These are phyloP conservation scores for Chytridium lagenaria DNA, from an alignment of 371 early-diverging fungal genomes.

Conservation along the genomic window DNA sequence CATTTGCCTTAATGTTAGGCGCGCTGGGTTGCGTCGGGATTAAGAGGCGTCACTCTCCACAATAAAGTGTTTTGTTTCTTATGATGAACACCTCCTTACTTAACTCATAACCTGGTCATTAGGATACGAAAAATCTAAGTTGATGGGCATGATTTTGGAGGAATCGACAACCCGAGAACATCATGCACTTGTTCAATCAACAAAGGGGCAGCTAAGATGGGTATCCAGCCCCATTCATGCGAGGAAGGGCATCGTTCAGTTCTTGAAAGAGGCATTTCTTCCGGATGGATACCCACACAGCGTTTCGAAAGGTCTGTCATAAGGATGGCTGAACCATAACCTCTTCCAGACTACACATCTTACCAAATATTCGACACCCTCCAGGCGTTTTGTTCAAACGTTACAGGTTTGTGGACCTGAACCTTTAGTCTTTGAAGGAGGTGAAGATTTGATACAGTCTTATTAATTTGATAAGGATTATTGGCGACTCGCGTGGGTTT, in stretches of 20 bases:
- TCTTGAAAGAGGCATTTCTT: slow-evolving; percentile 41
- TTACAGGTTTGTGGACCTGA: slow-evolving; percentile 17
- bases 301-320: slow-evolving; percentile 27
- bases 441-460: no score
- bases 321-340: neutral
- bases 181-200: neutral
- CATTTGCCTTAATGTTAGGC: slow-evolving; percentile 6
- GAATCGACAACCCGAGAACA: neutral
- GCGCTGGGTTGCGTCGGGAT: neutral
- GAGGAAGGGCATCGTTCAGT: slow-evolving; percentile 9
- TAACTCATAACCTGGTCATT: no score
- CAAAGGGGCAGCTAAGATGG: neutral
- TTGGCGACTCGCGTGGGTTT: neutral
- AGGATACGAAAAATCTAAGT: no score
- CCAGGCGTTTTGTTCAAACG: slow-evolving; percentile 38
- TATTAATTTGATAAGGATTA: neutral
- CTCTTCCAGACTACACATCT: slow-evolving; percentile 36
- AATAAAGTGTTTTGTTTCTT: no score
- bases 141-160: neutral
- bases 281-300: slow-evolving; percentile 41
- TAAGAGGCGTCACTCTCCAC: neutral
- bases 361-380: slow-evolving; percentile 45
- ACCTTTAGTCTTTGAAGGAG: neutral
- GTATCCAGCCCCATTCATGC: neutral
- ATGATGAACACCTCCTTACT: no score